A percentile compares a stretch with the other conserved stretches of the same genome.
Conservation (phyloP, 768 basidiomycete genomes). For the Lentinula edodes region DNA sequence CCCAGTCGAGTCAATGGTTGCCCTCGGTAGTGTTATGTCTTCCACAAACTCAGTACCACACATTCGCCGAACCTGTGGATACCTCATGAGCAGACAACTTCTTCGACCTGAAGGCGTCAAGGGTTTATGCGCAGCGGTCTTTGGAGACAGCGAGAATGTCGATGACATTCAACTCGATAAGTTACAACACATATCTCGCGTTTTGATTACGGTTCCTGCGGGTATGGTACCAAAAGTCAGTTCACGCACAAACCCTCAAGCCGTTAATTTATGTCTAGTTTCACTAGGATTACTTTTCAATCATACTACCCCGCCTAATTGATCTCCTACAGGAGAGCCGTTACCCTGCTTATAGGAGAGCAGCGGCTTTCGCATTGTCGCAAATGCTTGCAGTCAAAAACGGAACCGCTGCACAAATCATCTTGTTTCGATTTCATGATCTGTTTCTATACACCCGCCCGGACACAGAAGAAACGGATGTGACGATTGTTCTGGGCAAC, state of each 20-base stretch:
- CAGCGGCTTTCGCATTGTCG: slow-evolving; percentile 64
- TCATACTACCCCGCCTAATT: slow-evolving; percentile 51
- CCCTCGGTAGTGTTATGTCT: slow-evolving; percentile 58
- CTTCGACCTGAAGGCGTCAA: slow-evolving; percentile 64
- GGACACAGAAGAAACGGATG: neutral
- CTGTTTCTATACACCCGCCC: slow-evolving; percentile 33
- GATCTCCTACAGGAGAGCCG: slow-evolving; percentile 39
- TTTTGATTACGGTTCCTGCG: slow-evolving; percentile 60
- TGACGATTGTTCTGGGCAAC: slow-evolving; percentile 32
- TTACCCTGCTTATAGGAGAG: slow-evolving; percentile 45
- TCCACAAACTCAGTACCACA: slow-evolving; percentile 38
- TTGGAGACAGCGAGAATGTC: slow-evolving; percentile 52
- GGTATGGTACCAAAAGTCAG: slow-evolving; percentile 51
- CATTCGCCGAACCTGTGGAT: slow-evolving; percentile 51
- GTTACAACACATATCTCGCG: slow-evolving; percentile 63
- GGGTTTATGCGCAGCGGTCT: slow-evolving; percentile 64
- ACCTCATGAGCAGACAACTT: slow-evolving; percentile 66
- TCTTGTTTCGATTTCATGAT: slow-evolving; percentile 42
- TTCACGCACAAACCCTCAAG: slow-evolving; percentile 1
- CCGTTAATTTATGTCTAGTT: neutral
- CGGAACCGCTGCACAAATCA: slow-evolving; percentile 20
- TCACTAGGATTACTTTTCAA: slow-evolving; percentile 55
- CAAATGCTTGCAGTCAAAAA: slow-evolving; percentile 47
- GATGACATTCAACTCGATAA: slow-evolving; percentile 60
- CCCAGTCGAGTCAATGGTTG: slow-evolving; percentile 58